Evolutionary conservation across 257 asterid genomes (phyloP), one percentile per base, ranked within the genome.

Genomic region (Paraleonurus japonicus): DNA sequence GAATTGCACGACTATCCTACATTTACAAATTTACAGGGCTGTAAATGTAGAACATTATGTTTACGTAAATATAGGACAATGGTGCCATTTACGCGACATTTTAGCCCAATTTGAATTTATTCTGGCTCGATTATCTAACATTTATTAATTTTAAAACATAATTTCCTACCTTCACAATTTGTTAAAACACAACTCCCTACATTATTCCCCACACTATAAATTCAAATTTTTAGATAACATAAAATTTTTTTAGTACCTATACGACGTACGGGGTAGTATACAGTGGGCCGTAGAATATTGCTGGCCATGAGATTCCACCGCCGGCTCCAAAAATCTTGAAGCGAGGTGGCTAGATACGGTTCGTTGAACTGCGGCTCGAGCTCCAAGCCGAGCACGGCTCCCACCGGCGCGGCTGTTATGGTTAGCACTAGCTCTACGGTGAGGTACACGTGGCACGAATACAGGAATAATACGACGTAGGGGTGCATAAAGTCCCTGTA

Each of bases 321-420:
- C 0, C 81, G 69, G 9, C 92, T 95, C 97, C 97, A 89, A 32
- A 85, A 91, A 6, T 91, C 95, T n/a, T 86, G 97, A 0, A 91
- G 80, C 24, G 97, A 91, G 35, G 90, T 83, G 50, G 97, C 77
- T 0, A 89, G 24, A 47, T 89, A 89, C 64, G 96, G 97, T 72
- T 85, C 87, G 75, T 91, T 51, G 80, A 88, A 91, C 24, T 82
- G 92, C 27, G 87, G 88, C 70, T 86, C 96, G 7, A 87, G 41
- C n/a, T 89, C 92, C 67, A 84, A 4, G 4, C 95, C 91, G 4
- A 87, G 72, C 7, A 58, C 30, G 22, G 77, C 85, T 24, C 78
- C 74, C 51, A 77, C 87, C 55, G 86, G 87, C 47, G 33, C 70
- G 37, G 84, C 81, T 0, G 86, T 74, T 35, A 80, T 20, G 69